Conservation (phyloP, 139 green algal species). For the Closterium sp. region DNA sequence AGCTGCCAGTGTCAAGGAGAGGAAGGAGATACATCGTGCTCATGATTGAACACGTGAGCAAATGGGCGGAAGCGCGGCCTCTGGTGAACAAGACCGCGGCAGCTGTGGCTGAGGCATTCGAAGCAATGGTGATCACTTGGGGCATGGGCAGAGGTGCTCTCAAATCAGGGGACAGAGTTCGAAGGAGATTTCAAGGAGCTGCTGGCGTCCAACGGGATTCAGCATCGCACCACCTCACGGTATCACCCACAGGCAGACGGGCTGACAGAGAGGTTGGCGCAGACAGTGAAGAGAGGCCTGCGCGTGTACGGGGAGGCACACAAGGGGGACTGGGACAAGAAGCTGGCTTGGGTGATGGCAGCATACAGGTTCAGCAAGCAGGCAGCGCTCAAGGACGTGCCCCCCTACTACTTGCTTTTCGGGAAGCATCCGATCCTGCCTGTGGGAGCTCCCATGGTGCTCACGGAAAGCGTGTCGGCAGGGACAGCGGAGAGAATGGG, state of each 20-base stretch:
- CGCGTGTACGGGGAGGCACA: background rate
- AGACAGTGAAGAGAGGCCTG: background rate
- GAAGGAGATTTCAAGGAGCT: background rate
- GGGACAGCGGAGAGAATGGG: background rate
- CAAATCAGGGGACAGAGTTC: background rate
- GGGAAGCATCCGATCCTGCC: too few relatives aligned
- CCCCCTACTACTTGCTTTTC: background rate
- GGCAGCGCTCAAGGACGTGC: background rate
- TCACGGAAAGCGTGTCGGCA: background rate
- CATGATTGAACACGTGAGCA: background rate
- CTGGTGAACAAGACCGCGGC: background rate
- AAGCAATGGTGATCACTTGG: background rate
- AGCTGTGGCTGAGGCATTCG: background rate
- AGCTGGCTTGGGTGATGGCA: background rate
- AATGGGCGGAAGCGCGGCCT: background rate
- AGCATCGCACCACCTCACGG: background rate
- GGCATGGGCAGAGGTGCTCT: background rate
- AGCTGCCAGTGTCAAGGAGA: background rate
- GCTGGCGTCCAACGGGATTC: background rate
- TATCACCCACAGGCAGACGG: background rate
- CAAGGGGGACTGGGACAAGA: background rate
- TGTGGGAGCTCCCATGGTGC: background rate
- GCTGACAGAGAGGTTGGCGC: background rate
- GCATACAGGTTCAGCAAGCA: background rate
- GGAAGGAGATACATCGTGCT: background rate